Evolutionary conservation across 2,329 filamentous ascomycete species (phyloP).

Genomic region (Incumbomyces delicatus): DNA sequence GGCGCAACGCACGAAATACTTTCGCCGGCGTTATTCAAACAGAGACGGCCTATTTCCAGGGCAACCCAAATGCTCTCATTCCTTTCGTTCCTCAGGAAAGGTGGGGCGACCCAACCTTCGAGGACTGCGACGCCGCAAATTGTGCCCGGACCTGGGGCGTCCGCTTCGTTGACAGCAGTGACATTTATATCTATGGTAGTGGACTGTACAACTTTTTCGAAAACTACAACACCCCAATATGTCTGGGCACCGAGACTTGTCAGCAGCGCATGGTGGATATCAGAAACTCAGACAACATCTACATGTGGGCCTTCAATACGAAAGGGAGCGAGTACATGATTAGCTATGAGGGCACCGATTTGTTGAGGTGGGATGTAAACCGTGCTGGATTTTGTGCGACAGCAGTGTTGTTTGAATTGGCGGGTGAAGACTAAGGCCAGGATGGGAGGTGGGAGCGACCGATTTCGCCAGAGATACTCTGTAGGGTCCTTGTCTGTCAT

Average conservation of each 20-base stretch:
- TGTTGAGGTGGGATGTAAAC: slow-evolving; percentile 18
- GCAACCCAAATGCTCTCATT: slow-evolving; percentile 48
- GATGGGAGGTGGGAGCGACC: no score
- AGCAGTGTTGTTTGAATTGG: slow-evolving; percentile 16
- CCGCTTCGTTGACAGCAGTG: slow-evolving; percentile 47
- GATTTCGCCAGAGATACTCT: no score
- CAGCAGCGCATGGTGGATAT: slow-evolving; percentile 19
- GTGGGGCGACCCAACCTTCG: slow-evolving; percentile 44
- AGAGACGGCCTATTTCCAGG: slow-evolving; percentile 63
- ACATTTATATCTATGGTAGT: slow-evolving; percentile 51
- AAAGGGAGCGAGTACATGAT: slow-evolving; percentile 19
- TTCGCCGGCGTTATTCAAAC: slow-evolving; percentile 58
- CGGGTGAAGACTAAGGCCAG: background rate
- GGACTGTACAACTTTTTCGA: slow-evolving; percentile 58
- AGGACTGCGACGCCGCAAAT: slow-evolving; percentile 28
- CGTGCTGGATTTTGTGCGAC: slow-evolving; percentile 17
- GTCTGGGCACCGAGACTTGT: slow-evolving; percentile 24
- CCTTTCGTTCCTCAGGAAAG: slow-evolving; percentile 43
- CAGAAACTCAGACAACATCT: slow-evolving; percentile 15
- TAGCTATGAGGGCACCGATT: slow-evolving; percentile 14
- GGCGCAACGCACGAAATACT: slow-evolving; percentile 50
- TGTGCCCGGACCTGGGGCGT: slow-evolving; percentile 51
- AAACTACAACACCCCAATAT: slow-evolving; percentile 33
- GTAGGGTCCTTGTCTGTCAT: no score
- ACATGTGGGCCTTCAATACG: slow-evolving; percentile 18